phyloP scores from a whole-genome alignment of 257 asterid species.

The Solanum ahanhuiri region DNA sequence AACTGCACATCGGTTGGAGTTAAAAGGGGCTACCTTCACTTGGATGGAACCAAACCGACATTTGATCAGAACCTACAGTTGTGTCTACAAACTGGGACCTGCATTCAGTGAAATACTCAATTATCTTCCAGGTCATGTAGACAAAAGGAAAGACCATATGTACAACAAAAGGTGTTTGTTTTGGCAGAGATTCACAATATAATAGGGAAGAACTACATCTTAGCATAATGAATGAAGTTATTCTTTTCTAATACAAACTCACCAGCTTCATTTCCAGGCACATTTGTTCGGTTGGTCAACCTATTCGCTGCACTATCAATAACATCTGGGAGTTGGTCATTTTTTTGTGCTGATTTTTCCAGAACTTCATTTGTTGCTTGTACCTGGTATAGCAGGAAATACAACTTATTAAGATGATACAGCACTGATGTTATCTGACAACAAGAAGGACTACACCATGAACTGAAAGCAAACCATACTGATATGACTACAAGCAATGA shows the following conservation, averaged over 20 bases:
- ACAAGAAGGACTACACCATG: neutral
- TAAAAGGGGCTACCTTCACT: neutral
- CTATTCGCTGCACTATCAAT: conserved; percentile 10
- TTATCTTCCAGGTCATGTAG: neutral
- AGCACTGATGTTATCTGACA: neutral
- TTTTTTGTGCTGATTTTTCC: conserved; percentile 24
- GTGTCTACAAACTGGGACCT: neutral
- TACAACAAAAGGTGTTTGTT: neutral
- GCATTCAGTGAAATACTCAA: neutral
- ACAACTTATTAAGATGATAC: neutral
- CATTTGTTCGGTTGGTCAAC: conserved; percentile 18
- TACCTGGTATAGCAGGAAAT: conserved; percentile 19
- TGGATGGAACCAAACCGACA: neutral
- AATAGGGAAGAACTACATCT: neutral
- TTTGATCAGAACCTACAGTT: neutral
- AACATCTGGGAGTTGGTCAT: conserved; percentile 16
- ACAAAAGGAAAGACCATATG: neutral
- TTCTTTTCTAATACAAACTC: neutral
- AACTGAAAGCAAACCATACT: neutral
- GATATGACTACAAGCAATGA: neutral
- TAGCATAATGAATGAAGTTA: neutral
- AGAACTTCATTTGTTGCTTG: conserved; percentile 25
- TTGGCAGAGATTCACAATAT: neutral
- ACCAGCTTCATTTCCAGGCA: conserved; percentile 32
- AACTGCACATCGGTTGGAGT: neutral